Base-by-base conservation (phyloP, 768 basidiomycete species). In the Russula virescens region DNA sequence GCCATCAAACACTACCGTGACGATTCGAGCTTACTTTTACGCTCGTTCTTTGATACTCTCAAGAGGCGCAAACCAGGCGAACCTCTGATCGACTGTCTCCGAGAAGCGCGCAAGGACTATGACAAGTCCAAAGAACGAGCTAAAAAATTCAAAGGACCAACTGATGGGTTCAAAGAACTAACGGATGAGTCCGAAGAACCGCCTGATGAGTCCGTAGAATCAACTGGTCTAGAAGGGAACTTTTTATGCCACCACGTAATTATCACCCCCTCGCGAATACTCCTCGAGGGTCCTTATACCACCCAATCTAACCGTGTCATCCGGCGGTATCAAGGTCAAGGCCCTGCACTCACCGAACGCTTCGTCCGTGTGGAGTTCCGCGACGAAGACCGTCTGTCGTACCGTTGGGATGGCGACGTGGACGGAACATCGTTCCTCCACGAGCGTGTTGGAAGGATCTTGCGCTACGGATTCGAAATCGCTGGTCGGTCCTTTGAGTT, bases 301-400 rank as follows among this genome's bases (percentile, higher is more conserved):
- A 81, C 82, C 26, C 87, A 92, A 67, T 89, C 89, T 5, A 95
- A 95, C 63, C 82, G 89, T 0, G 82, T 93, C 56, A 86, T 95
- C 63, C 85, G 92, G 1, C 74, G 78, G 57, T 94, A 85, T 60
- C 58, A 55, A 19, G 31, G 25, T 2, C 51, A 21, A 8, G 61
- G 55, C 34, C 70, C 74, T 51, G 79, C 79, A 0, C 81, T 80
- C 61, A 78, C 85, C 50, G 82, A 89, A 34, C 76, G 83, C 67
- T 95, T 95, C 70, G 70, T 95, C 34, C 85, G 93, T 11, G 91
- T 94, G 26, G 85, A 89, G 67, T 91, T 94, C 68, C 82, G 87
- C 6, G 92, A 94, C 60, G 92, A 95, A 74, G 88, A 94, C 67
- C 79, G 79, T 38, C 77, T 88, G n/a, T 79, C 83, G 43, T 88